Evolutionary conservation across 2,329 filamentous ascomycete species (phyloP).

Genomic region (Ophiostoma piceae): DNA sequence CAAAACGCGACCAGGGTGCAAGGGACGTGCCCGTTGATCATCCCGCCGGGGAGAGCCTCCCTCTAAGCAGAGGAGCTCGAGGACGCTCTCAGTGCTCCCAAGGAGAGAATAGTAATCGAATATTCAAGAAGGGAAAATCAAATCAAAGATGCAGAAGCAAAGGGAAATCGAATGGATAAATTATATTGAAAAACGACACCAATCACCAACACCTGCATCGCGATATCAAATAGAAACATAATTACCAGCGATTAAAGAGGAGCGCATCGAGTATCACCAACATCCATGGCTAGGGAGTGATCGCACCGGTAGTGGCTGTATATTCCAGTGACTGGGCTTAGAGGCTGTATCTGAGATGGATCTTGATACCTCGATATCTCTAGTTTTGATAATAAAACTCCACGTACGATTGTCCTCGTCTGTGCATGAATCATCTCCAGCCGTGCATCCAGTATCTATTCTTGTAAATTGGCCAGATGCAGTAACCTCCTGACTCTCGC

Average conservation of each 20-base stretch:
- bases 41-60: neutral
- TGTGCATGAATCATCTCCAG: neutral
- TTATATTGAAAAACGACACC: too few species aligned
- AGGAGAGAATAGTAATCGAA: conserved; percentile 9
- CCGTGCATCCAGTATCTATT: neutral
- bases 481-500: neutral
- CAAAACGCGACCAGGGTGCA: conserved; percentile 1
- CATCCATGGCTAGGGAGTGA: neutral
- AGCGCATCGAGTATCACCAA: neutral
- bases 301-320: neutral
- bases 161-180: neutral
- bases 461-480: neutral
- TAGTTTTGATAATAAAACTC: neutral
- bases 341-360: neutral
- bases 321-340: neutral
- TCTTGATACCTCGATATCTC: neutral
- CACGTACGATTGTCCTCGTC: neutral
- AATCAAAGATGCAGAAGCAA: neutral
- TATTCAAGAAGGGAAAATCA: neutral
- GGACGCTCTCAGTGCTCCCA: neutral
- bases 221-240: neutral
- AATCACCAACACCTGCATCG: neutral
- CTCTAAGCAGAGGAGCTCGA: neutral
- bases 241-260: neutral
- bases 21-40: conserved; percentile 1